A percentile compares a stretch with the other conserved stretches of the same genome.
phyloP scores from a whole-genome alignment of 2,329 filamentous ascomycete genomes.

The Myriosclerotinia scirpicola region DNA sequence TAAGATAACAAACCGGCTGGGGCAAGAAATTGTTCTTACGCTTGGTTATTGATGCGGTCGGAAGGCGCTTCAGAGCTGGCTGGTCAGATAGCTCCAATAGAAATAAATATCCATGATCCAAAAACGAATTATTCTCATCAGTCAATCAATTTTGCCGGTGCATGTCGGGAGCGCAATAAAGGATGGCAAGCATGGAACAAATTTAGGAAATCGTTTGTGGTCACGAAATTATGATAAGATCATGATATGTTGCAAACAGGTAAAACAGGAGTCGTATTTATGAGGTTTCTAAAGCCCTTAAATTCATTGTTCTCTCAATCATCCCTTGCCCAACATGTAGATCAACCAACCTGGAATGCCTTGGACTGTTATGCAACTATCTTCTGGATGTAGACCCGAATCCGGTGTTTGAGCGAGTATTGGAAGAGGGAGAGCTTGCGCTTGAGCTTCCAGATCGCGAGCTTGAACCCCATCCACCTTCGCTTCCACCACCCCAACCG shows the following conservation, averaged over 20 bases:
- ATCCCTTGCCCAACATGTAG: background rate
- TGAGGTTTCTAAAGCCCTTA: background rate
- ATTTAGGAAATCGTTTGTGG: background rate
- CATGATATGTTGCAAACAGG: background rate
- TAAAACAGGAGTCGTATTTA: background rate
- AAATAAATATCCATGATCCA: slow-evolving; percentile 19
- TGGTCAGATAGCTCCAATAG: slow-evolving; percentile 20
- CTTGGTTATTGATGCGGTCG: slow-evolving; percentile 20
- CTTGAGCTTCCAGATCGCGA: slow-evolving; percentile 35
- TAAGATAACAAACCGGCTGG: background rate
- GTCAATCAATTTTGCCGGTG: background rate
- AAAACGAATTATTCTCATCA: background rate
- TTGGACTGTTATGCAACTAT: slow-evolving; percentile 38
- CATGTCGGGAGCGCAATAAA: background rate
- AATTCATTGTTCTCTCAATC: background rate
- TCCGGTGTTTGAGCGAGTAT: slow-evolving; percentile 65
- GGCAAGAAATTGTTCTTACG: background rate
- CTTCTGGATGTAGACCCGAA: slow-evolving; percentile 68
- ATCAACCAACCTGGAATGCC: slow-evolving; percentile 8
- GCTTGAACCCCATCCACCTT: slow-evolving; percentile 24
- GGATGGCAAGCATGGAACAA: background rate
- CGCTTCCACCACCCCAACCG: slow-evolving; percentile 32
- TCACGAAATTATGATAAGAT: background rate
- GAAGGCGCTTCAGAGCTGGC: slow-evolving; percentile 1
- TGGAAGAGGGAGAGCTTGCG: slow-evolving; percentile 37